phyloP scores from a whole-genome alignment of 1,284 basidiomycete species.

The Rhodotorula sp. region DNA sequence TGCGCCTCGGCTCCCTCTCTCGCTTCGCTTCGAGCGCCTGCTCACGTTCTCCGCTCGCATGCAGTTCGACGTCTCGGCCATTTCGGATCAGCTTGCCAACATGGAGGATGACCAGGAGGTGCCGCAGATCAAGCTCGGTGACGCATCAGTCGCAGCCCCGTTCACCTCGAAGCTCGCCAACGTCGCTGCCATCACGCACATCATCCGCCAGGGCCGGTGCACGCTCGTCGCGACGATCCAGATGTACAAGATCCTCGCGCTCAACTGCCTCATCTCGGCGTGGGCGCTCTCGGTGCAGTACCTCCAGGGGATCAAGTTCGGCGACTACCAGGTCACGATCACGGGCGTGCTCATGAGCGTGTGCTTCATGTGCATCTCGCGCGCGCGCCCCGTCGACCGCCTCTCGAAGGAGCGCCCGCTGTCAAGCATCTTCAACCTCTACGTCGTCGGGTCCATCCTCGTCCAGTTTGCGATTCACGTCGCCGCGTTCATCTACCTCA shows the following conservation, averaged over 20 bases:
- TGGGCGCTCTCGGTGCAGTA: conserved; percentile 95
- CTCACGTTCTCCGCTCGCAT: not conserved
- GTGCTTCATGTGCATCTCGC: conserved; percentile 93
- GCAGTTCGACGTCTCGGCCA: conserved; percentile 81
- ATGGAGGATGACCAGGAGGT: conserved; percentile 87
- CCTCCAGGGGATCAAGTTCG: conserved; percentile 95
- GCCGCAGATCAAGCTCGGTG: conserved; percentile 94
- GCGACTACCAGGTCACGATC: conserved; percentile 68
- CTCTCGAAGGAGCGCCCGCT: conserved; percentile 85
- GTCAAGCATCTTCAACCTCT: conserved; percentile 92
- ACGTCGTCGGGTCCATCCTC: conserved; percentile 85
- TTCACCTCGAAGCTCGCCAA: conserved; percentile 95
- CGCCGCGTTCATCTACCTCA: conserved; percentile 83
- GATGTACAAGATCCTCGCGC: conserved; percentile 97
- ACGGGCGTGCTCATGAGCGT: conserved; percentile 88
- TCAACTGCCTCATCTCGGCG: conserved; percentile 94
- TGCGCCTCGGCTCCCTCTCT: conserved; percentile 49
- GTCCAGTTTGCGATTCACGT: conserved; percentile 92
- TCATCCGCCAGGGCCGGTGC: conserved; percentile 93
- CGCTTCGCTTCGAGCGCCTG: not conserved
- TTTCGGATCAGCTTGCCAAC: conserved; percentile 85
- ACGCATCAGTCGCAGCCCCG: conserved; percentile 92
- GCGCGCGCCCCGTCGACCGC: conserved; percentile 91
- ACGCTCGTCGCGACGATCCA: conserved; percentile 95
- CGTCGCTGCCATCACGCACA: conserved; percentile 88